Base-by-base conservation (phyloP, 176 grass and related monocot species). In the Eleusine coracana region DNA sequence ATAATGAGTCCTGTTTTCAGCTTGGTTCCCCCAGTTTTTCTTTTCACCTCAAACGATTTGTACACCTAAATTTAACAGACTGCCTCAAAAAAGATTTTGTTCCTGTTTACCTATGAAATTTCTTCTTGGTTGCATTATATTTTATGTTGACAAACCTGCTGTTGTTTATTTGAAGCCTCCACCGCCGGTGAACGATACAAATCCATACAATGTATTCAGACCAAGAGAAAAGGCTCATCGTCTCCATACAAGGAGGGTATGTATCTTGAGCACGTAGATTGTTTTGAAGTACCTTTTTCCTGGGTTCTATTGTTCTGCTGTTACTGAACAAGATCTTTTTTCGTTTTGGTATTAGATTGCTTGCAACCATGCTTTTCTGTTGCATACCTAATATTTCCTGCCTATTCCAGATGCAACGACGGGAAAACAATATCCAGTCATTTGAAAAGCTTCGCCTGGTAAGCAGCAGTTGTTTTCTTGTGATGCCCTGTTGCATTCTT, bases 171-270 rank as follows among this genome's bases (percentile, higher is more conserved):
- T 92, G 85, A 68, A 99, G 96, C 96, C 93, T 23, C 96, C 96
- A 80, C 96, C 96, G 4, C 96, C 96, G 7, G 91, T 92, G 60
- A 99, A 93, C 81, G 96, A 99, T 81, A 99, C 93, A 23, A 99
- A 93, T 79, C 96, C 96, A 49, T 99, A 96, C 72, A 99, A 99
- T 96, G 96, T 99, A 36, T 99, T 99, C 84, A 94, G 96, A 88
- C 93, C 96, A 73, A 96, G 96, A 83, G 96, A 99, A 88, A 99
- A 96, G 83, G 87, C 89, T 55, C 91, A 91, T 75, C 91, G 96
- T 59, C 89, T 95, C 85, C 96, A 99, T 90, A 90, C 96, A 75
- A 96, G 96, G 96, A 92, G 93, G 93, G 96, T 99, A 75, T 59
- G 91, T 86, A 42, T 39, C 39, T 87, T 68, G 48, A 71, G 67